These are phyloP conservation scores for Cucumis hystrix DNA, from an alignment of 306 rosid species.

Conservation along the genomic window DNA sequence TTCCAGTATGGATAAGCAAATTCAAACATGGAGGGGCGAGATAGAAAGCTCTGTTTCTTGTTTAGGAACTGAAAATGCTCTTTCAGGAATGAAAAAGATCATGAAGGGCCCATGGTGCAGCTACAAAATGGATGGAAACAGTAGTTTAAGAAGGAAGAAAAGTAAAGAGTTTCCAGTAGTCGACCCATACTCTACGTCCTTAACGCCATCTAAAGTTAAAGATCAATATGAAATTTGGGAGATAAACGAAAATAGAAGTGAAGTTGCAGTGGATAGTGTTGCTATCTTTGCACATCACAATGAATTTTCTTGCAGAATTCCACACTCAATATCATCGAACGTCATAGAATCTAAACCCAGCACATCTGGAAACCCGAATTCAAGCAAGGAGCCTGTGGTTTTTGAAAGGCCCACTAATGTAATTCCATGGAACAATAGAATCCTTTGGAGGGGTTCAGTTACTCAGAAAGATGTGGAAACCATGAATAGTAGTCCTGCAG, in stretches of 20 bases:
- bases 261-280: conserved; percentile 15
- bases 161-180: conserved; percentile 29
- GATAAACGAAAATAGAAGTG: conserved; percentile 15
- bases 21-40: conserved; percentile 18
- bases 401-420: conserved; percentile 27
- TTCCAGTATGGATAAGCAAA: conserved; percentile 19
- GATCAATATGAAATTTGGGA: conserved; percentile 23
- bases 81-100: conserved; percentile 22
- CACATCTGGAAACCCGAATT: conserved; percentile 23
- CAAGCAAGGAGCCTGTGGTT: conserved; percentile 35
- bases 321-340: conserved; percentile 18
- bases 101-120: conserved; percentile 25
- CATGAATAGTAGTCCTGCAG: conserved; percentile 19
- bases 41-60: conserved; percentile 16
- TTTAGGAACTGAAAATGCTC: conserved; percentile 23
- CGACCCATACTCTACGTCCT: conserved; percentile 19
- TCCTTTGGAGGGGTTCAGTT: conserved; percentile 16
- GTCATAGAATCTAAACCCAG: conserved; percentile 29
- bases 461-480: conserved; percentile 30
- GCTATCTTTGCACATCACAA: conserved; percentile 18
- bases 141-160: conserved; percentile 40
- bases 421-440: conserved; percentile 23
- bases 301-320: conserved; percentile 23
- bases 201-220: conserved; percentile 23
- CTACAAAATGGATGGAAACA: conserved; percentile 30